phyloP scores from a whole-genome alignment of 2,329 filamentous ascomycete genomes.

The Tolypocladium cylindrosporum region DNA sequence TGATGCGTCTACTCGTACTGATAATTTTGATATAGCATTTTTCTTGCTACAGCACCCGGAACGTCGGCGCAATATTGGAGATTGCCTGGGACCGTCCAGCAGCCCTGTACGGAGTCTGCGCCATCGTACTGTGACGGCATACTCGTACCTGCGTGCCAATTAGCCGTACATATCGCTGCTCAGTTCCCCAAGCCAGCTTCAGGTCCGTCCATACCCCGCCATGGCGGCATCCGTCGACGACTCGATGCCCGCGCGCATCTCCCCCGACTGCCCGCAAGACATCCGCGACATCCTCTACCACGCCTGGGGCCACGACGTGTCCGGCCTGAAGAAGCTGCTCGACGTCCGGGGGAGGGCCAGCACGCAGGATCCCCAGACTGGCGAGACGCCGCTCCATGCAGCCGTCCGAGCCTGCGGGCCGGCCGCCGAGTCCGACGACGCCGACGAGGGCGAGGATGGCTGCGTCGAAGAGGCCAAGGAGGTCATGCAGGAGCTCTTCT shows the following conservation, averaged over 20 bases:
- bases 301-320: slow-evolving; percentile 51
- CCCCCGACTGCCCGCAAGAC: slow-evolving; percentile 38
- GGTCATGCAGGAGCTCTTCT: slow-evolving; percentile 65
- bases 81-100: not conserved
- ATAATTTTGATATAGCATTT: not conserved
- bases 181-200: not conserved
- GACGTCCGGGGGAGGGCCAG: slow-evolving; percentile 54
- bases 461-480: slow-evolving; percentile 52
- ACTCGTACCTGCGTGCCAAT: not conserved
- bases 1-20: not conserved
- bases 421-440: slow-evolving; percentile 14
- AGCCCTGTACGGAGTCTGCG: not conserved
- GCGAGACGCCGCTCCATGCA: slow-evolving; percentile 80
- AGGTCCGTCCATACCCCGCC: not conserved
- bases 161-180: not conserved
- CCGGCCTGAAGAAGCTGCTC: slow-evolving; percentile 59
- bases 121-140: not conserved
- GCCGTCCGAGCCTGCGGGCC: slow-evolving; percentile 68
- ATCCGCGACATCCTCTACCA: slow-evolving; percentile 41
- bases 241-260: slow-evolving; percentile 42
- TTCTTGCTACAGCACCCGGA: not conserved
- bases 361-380: slow-evolving; percentile 74
- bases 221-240: slow-evolving; percentile 30
- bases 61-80: not conserved
- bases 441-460: slow-evolving; percentile 24